Base-by-base conservation (phyloP, 306 rosid species). In the Coriaria nepalensis region DNA sequence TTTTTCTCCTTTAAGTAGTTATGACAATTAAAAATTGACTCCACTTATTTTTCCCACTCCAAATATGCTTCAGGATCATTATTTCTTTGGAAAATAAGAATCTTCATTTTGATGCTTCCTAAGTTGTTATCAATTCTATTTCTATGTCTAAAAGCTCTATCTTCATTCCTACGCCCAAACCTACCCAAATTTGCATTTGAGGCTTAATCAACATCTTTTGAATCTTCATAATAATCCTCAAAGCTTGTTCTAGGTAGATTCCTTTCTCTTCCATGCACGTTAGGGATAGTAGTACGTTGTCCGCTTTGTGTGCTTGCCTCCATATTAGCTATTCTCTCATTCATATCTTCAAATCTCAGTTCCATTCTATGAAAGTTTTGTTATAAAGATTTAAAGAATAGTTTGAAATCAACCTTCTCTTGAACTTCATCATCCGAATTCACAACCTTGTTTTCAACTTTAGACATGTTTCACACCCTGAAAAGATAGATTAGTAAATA, bases 91-190 rank as follows among this genome's bases (percentile, higher is more conserved):
- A 49, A 49, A 4, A 13, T 8, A 32, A 34, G 53, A 49, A 33
- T 49, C 38, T 49, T 29, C 53, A 49, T 34, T 5, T 49, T 49
- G 12, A 49, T 33, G 45, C 11, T 42, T 42, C 11, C 45, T 12
- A 42, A 42, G 11, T 42, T 5, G 6, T 5, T 7, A 7, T 37
- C 40, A 5, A 5, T 37, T 37, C 40, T 37, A 37, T 37, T 37
- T 7, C 7, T 7, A 37, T 37, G 7, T 7, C 40, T 7, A 37
- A 37, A 7, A 5, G n/a, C 40, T 42, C 45, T 42, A 42, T 10
- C 45, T 10, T 12, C 11, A 42, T 4, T 42, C 7, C n/a, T 12
- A 42, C 11, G 10, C 6, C 7, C 4, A 42, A 42, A 6, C n/a
- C 45, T 42, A 4, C 10, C 4, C 11, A 42, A 4, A 9, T 42